phyloP scores from a whole-genome alignment of 2,329 filamentous ascomycete species.

The Lojkania enalia region DNA sequence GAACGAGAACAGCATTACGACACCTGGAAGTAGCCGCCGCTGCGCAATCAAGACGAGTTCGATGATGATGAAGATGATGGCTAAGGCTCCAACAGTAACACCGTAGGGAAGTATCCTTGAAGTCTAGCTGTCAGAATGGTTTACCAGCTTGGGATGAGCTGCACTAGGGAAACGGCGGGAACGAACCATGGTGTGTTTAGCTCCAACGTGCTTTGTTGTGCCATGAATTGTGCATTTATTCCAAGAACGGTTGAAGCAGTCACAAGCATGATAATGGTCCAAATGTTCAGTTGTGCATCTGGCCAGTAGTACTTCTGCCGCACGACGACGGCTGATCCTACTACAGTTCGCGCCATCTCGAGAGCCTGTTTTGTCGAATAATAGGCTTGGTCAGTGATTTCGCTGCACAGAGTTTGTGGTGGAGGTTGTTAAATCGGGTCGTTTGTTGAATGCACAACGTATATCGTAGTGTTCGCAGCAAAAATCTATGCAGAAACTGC shows the following conservation, averaged over 20 bases:
- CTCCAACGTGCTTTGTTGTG: conserved; percentile 58
- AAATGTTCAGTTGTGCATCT: conserved; percentile 66
- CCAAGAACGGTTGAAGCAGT: conserved; percentile 62
- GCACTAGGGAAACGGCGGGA: conserved; percentile 2
- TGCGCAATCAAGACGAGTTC: conserved; percentile 61
- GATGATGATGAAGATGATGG: conserved; percentile 61
- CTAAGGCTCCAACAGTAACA: conserved; percentile 60
- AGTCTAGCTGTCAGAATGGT: conserved; percentile 8
- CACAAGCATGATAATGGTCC: conserved; percentile 65
- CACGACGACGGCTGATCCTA: conserved; percentile 48
- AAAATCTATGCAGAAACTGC: no score
- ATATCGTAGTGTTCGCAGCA: no score
- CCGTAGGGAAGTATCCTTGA: conserved; percentile 67
- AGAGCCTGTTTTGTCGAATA: no score
- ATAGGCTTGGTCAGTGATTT: no score
- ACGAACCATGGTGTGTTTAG: conserved; percentile 64
- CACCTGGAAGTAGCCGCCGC: conserved; percentile 60
- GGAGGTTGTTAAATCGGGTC: no score
- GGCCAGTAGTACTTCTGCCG: conserved; percentile 65
- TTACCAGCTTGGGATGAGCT: conserved; percentile 4
- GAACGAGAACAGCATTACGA: conserved; percentile 63
- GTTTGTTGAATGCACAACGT: no score
- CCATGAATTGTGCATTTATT: conserved; percentile 63
- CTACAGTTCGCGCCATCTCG: conserved; percentile 44
- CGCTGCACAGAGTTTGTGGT: no score